These are phyloP conservation scores for Quillaja saponaria DNA, from an alignment of 306 rosid genomes.

Conservation along the genomic window DNA sequence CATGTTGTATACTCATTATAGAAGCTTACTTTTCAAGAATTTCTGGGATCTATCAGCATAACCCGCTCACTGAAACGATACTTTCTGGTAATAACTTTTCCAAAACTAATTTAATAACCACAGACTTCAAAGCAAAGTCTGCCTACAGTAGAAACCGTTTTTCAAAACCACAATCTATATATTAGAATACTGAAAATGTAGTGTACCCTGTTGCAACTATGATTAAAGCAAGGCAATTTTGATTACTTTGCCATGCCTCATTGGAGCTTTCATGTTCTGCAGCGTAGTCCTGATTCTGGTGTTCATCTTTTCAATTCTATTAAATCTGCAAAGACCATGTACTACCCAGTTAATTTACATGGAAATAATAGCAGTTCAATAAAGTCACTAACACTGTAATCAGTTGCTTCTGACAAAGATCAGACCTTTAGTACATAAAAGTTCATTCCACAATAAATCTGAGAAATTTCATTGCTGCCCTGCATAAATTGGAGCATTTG, in stretches of 20 bases:
- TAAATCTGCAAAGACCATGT: conserved; percentile 38
- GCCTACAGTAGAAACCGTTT: conserved; percentile 57
- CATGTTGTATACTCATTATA: conserved; percentile 16
- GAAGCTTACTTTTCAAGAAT: conserved; percentile 11
- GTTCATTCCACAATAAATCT: conserved; percentile 32
- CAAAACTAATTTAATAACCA: conserved; percentile 25
- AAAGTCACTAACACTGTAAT: conserved; percentile 17
- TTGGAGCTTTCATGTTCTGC: conserved; percentile 50
- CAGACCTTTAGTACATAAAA: conserved; percentile 39
- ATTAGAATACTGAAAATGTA: background rate
- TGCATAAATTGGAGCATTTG: background rate
- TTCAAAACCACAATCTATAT: conserved; percentile 25
- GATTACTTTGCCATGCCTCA: conserved; percentile 58
- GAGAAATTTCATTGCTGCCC: conserved; percentile 27
- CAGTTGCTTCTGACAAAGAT: conserved; percentile 24
- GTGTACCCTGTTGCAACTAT: conserved; percentile 18
- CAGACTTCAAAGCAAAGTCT: conserved; percentile 5
- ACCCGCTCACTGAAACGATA: conserved; percentile 31
- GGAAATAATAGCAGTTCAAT: conserved; percentile 14
- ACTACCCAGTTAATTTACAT: conserved; percentile 24
- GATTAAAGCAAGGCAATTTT: conserved; percentile 17
- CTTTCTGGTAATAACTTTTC: conserved; percentile 32
- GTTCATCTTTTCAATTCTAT: conserved; percentile 51
- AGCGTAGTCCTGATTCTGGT: conserved; percentile 43
- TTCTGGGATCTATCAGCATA: conserved; percentile 33